phyloP scores from a whole-genome alignment of 345 rosid genomes.

The Hirschfeldia incana region DNA sequence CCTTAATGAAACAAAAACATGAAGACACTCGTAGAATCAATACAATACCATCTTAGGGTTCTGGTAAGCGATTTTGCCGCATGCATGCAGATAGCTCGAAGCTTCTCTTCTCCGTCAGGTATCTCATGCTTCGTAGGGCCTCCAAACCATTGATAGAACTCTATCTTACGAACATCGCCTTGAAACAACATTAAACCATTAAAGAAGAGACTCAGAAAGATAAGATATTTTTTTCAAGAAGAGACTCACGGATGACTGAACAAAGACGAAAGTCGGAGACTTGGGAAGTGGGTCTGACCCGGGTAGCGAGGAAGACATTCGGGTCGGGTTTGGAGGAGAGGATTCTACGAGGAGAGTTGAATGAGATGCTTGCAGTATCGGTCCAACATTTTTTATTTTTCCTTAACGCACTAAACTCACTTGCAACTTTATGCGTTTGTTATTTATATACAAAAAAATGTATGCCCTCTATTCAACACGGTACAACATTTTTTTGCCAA shows the following conservation, averaged over 20 bases:
- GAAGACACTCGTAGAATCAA: background rate
- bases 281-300: constrained; percentile 53
- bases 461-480: too few relatives aligned
- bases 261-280: constrained; percentile 42
- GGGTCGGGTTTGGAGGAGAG: constrained; percentile 37
- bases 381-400: too few relatives aligned
- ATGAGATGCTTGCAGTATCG: constrained; percentile 23
- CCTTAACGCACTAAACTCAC: too few relatives aligned
- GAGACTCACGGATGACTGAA: constrained; percentile 64
- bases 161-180: constrained; percentile 67
- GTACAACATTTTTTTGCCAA: too few relatives aligned
- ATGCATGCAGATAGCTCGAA: constrained; percentile 83
- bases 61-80: constrained; percentile 80
- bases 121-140: constrained; percentile 82
- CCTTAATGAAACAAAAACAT: background rate
- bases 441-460: too few relatives aligned
- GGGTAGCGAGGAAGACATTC: constrained; percentile 47
- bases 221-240: background rate
- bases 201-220: background rate
- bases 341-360: constrained; percentile 37
- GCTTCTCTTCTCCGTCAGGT: constrained; percentile 90
- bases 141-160: constrained; percentile 97
- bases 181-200: constrained; percentile 28
- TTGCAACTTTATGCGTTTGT: too few relatives aligned
- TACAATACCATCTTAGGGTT: constrained; percentile 87